Conservation (phyloP, 164 flowering plant species). For the Brasenia schreberi region DNA sequence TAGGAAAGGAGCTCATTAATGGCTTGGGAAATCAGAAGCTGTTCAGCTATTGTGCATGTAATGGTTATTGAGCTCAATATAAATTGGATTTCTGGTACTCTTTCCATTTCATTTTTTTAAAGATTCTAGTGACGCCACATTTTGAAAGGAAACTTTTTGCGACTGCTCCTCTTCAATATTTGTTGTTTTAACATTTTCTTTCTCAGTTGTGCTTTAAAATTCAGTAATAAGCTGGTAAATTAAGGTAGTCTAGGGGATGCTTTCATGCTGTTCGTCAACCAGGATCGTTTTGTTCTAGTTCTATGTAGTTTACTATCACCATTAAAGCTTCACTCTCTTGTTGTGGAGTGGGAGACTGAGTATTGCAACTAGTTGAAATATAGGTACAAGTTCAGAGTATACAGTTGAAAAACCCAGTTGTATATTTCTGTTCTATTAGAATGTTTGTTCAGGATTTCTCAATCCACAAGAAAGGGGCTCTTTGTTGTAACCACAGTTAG, state of each 20-base stretch:
- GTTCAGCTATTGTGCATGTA: constrained; percentile 97
- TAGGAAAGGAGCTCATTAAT: constrained; percentile 58
- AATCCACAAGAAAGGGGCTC: too few species aligned
- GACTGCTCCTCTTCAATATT: background rate
- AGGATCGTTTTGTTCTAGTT: too few species aligned
- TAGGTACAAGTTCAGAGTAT: background rate
- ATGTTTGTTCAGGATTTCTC: too few species aligned
- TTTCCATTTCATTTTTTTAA: too few species aligned
- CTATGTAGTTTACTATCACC: too few species aligned
- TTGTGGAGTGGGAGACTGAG: too few species aligned
- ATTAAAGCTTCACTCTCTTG: too few species aligned
- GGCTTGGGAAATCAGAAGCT: constrained; percentile 64
- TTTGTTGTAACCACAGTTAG: background rate
- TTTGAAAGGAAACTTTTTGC: too few species aligned
- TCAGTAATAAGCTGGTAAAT: background rate
- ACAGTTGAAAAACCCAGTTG: too few species aligned
- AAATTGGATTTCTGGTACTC: background rate
- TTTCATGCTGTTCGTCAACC: background rate
- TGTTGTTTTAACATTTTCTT: background rate
- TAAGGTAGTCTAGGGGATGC: background rate
- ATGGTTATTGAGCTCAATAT: background rate
- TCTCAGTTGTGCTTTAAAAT: background rate
- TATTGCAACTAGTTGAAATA: background rate
- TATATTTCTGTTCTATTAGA: too few species aligned
- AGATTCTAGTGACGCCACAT: background rate